Conservation (phyloP, 805 yeast genomes). For the Sungouiozyma ichnusensis region DNA sequence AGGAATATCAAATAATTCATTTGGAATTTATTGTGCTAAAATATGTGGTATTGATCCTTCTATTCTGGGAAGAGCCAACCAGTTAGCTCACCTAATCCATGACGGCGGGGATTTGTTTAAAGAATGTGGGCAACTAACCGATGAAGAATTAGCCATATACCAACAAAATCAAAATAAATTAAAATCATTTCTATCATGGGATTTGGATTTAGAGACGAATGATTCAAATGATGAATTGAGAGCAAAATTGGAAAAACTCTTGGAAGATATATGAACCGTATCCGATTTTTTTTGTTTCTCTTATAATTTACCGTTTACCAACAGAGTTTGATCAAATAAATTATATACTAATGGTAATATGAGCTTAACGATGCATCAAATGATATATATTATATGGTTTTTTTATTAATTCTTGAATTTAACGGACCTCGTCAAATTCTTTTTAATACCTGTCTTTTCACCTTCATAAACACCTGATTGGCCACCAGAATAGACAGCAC, state of each 20-base stretch:
- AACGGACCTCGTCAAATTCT: slow-evolving; percentile 81
- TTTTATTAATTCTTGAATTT: slow-evolving; percentile 36
- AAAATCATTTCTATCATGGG: slow-evolving; percentile 23
- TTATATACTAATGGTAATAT: neutral
- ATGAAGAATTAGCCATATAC: slow-evolving; percentile 12
- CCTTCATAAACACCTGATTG: slow-evolving; percentile 80
- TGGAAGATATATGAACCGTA: neutral
- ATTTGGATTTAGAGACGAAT: slow-evolving; percentile 17
- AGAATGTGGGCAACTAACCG: slow-evolving; percentile 7
- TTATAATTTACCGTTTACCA: neutral
- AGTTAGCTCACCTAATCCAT: slow-evolving; percentile 13
- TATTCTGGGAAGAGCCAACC: slow-evolving; percentile 28
- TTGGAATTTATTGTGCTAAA: slow-evolving; percentile 35
- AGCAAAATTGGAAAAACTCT: slow-evolving; percentile 5
- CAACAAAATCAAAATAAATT: slow-evolving; percentile 12
- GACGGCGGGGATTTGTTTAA: slow-evolving; percentile 15
- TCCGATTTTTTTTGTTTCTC: neutral
- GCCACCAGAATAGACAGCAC: slow-evolving; percentile 70
- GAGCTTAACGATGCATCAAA: neutral
- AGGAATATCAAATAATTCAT: slow-evolving; percentile 29
- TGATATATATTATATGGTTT: neutral
- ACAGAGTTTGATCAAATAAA: neutral
- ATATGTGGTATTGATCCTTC: slow-evolving; percentile 27
- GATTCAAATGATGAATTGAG: slow-evolving; percentile 3
- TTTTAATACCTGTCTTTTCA: slow-evolving; percentile 95